phyloP scores from a whole-genome alignment of 2,329 filamentous ascomycete genomes.

The Microdochium nivale region DNA sequence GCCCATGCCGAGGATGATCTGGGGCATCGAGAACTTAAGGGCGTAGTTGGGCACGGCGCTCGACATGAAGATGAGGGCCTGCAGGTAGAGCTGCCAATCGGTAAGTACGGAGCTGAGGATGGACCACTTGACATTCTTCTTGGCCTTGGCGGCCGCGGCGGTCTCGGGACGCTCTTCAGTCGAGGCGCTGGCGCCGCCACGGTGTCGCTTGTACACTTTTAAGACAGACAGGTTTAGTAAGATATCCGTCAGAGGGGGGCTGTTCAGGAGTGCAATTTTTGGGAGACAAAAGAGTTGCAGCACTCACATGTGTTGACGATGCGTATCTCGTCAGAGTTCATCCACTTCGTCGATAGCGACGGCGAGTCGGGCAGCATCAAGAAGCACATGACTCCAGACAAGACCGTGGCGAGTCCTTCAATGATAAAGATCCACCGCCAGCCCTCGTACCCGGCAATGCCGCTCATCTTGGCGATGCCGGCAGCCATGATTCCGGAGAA shows the following conservation, averaged over 20 bases:
- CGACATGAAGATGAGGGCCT: constrained; percentile 23
- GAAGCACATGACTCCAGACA: constrained; percentile 14
- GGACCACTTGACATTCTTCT: constrained; percentile 8
- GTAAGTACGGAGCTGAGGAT: constrained; percentile 20
- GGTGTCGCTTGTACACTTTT: no score
- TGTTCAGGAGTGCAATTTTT: no score
- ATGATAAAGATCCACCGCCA: constrained; percentile 24
- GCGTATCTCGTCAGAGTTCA: constrained; percentile 24
- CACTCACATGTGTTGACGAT: constrained; percentile 12
- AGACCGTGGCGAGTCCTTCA: constrained; percentile 23
- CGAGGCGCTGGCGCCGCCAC: no score
- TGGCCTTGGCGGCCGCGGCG: constrained; percentile 1
- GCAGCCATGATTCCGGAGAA: constrained; percentile 18
- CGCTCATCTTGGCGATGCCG: constrained; percentile 25
- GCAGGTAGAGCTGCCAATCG: constrained; percentile 31
- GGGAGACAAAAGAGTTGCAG: constrained; percentile 6
- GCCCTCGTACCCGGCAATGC: constrained; percentile 21
- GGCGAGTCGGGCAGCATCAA: constrained; percentile 35
- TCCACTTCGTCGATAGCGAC: constrained; percentile 26
- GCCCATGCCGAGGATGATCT: constrained; percentile 30
- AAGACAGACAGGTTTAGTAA: no score
- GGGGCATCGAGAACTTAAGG: constrained; percentile 19
- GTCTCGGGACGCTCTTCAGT: no score
- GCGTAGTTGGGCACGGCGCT: constrained; percentile 19
- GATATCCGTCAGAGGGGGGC: no score